Percentiles rank a stretch among this genome's conserved stretches.
Evolutionary conservation across 1,284 basidiomycete genomes (phyloP).

Genomic region (Amylostereum areolatum): DNA sequence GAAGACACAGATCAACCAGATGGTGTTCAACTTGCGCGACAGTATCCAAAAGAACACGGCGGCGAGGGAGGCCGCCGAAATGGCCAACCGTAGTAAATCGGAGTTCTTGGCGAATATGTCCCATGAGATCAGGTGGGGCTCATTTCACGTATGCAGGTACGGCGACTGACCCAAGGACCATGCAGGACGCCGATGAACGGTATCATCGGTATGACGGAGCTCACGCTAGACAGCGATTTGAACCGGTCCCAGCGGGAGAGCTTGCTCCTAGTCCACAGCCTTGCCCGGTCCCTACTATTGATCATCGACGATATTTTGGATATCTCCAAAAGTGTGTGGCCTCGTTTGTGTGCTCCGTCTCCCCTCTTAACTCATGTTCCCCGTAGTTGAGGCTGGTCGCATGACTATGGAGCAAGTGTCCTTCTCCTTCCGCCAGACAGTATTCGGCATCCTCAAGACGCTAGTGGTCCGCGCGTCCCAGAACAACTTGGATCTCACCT

Average conservation of each 20-base stretch:
- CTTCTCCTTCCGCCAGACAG: slow-evolving; percentile 95
- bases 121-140: slow-evolving; percentile 83
- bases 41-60: slow-evolving; percentile 99
- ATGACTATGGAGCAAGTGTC: slow-evolving; percentile 99
- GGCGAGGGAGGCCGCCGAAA: slow-evolving; percentile 94
- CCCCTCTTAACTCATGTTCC: slow-evolving; percentile 2
- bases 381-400: slow-evolving; percentile 89
- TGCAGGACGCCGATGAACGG: slow-evolving; percentile 95
- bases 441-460: slow-evolving; percentile 97
- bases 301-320: slow-evolving; percentile 99
- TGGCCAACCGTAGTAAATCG: slow-evolving; percentile 94
- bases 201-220: slow-evolving; percentile 99
- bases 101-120: slow-evolving; percentile 98
- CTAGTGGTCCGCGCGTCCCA: slow-evolving; percentile 97
- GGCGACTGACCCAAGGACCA: slow-evolving; percentile 9
- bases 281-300: slow-evolving; percentile 89
- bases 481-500: slow-evolving; percentile 95
- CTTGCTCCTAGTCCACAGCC: slow-evolving; percentile 90
- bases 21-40: slow-evolving; percentile 98
- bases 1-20: slow-evolving; percentile 99
- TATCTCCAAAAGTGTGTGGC: slow-evolving; percentile 88
- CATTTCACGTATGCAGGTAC: slow-evolving; percentile 5
- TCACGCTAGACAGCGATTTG: slow-evolving; percentile 91
- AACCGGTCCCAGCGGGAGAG: slow-evolving; percentile 91
- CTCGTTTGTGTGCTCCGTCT: slow-evolving; percentile 3